Percentiles rank a stretch among this genome's conserved stretches.
Evolutionary conservation across 1,284 basidiomycete genomes (phyloP).

Genomic region (Ceratobasidium sp.): DNA sequence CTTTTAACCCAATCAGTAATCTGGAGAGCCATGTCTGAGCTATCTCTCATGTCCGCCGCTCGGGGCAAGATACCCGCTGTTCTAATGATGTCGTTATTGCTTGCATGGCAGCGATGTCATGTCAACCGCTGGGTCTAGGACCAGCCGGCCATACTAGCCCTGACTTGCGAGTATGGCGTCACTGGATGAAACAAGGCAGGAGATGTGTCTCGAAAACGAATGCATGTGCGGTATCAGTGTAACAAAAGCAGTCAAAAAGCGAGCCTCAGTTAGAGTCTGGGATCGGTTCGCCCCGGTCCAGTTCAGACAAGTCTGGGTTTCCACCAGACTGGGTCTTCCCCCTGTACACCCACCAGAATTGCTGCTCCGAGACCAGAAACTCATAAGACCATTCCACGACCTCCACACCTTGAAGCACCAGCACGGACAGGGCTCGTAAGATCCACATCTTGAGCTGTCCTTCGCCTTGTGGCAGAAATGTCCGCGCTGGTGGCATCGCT

Average conservation of each 20-base stretch:
- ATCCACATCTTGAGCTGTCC: conserved; percentile 42
- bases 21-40: no score
- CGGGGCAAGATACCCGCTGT: no score
- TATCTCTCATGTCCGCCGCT: no score
- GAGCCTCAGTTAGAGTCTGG: conserved; percentile 17
- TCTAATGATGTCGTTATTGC: no score
- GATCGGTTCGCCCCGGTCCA: conserved; percentile 37
- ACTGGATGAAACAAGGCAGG: not conserved
- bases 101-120: no score
- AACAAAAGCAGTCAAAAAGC: conserved; percentile 31
- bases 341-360: conserved; percentile 40
- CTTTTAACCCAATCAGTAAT: no score
- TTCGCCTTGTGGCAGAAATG: conserved; percentile 35
- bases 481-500: conserved; percentile 36
- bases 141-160: no score
- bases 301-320: conserved; percentile 34
- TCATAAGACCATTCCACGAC: conserved; percentile 40
- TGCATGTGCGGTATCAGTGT: conserved; percentile 18
- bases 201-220: conserved; percentile 18
- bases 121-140: no score
- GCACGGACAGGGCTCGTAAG: conserved; percentile 34
- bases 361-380: conserved; percentile 35
- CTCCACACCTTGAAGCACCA: conserved; percentile 36
- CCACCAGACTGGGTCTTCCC: conserved; percentile 27
- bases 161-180: not conserved